Evolutionary conservation across 2,329 filamentous ascomycete genomes (phyloP).

Genomic region (Penicillium brevicompactum): DNA sequence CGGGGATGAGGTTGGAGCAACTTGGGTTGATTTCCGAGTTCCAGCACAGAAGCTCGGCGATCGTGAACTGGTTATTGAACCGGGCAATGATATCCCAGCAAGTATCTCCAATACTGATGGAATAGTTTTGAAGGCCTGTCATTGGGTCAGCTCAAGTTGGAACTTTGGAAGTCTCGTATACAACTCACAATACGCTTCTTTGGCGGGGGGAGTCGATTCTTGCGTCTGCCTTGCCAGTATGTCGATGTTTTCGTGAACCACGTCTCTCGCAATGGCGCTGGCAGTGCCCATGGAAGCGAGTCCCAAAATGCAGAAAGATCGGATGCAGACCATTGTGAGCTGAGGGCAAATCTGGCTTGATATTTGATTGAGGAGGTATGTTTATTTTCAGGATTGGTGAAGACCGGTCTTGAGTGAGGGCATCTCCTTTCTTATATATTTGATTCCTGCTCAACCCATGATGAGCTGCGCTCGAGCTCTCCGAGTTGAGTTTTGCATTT

Average conservation of each 20-base stretch:
- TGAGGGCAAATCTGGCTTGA: neutral
- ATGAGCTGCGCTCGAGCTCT: neutral
- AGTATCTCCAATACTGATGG: conserved; percentile 21
- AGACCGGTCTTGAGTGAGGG: neutral
- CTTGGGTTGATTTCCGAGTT: conserved; percentile 25
- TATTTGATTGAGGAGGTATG: neutral
- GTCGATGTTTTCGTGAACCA: neutral
- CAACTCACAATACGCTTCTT: neutral
- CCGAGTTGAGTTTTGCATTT: neutral
- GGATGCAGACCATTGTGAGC: conserved; percentile 5
- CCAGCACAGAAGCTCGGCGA: conserved; percentile 25
- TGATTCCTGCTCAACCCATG: neutral
- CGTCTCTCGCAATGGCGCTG: neutral
- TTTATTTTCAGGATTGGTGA: neutral
- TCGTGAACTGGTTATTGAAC: conserved; percentile 19
- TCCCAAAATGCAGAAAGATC: conserved; percentile 3
- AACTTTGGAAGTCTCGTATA: neutral
- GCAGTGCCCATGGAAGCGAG: conserved; percentile 2
- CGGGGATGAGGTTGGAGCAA: conserved; percentile 27
- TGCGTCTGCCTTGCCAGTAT: neutral
- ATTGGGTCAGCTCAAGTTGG: neutral
- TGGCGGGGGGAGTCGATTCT: neutral
- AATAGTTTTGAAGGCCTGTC: conserved; percentile 19
- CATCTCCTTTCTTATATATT: neutral
- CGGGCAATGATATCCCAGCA: conserved; percentile 26